A percentile compares a stretch with the other conserved stretches of the same genome.
phyloP scores from a whole-genome alignment of 257 asterid genomes.

The Henckelia pumila region DNA sequence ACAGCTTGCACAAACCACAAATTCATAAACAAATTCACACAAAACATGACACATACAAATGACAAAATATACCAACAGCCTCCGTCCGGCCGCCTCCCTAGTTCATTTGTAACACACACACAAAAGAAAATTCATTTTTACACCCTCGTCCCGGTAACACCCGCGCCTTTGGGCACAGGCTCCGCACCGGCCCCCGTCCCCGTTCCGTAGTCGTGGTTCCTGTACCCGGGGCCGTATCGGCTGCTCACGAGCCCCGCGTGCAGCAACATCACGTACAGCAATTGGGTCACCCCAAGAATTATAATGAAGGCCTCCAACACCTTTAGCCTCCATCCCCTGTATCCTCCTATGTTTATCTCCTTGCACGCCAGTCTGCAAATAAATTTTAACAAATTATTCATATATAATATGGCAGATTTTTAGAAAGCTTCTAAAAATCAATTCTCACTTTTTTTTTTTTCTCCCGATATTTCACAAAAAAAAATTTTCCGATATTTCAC shows the following conservation, averaged over 20 bases:
- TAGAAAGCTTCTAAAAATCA: too few species aligned
- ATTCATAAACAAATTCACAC: too few species aligned
- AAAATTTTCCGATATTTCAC: too few species aligned
- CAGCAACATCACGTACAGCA: conserved; percentile 58
- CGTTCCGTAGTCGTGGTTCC: conserved; percentile 46
- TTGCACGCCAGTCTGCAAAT: conserved; percentile 75
- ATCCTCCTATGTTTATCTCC: conserved; percentile 69
- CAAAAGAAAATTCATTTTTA: conserved; percentile 1
- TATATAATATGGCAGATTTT: too few species aligned
- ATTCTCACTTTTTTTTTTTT: too few species aligned
- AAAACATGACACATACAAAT: too few species aligned
- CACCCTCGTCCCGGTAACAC: conserved; percentile 33
- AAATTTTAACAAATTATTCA: too few species aligned
- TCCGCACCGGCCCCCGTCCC: conserved; percentile 29
- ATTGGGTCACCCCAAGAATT: conserved; percentile 58
- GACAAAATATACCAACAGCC: too few species aligned
- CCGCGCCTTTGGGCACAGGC: conserved; percentile 38
- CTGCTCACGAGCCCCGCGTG: conserved; percentile 80
- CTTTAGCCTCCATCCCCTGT: conserved; percentile 89
- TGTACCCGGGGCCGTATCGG: conserved; percentile 53
- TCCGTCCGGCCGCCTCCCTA: too few species aligned
- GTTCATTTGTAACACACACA: not conserved
- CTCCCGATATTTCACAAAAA: too few species aligned
- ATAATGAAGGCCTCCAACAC: conserved; percentile 71
- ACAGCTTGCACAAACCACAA: too few species aligned